Base-by-base conservation (phyloP, 139 green algal species). In the Desmodesmus armatus region DNA sequence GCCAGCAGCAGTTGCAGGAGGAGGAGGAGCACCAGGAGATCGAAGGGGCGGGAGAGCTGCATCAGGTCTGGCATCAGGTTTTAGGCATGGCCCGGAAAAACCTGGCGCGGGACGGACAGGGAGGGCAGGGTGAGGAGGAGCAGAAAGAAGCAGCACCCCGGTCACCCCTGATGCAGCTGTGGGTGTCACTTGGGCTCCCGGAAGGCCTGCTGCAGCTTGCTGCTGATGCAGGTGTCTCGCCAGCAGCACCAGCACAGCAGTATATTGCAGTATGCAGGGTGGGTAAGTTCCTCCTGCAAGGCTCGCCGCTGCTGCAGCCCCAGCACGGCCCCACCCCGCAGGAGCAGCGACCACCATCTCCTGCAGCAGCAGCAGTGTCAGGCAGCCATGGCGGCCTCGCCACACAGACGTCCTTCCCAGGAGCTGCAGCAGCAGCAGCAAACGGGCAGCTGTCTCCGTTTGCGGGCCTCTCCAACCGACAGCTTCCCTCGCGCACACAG, bases 51-150 rank as follows among this genome's bases (percentile, higher is more conserved):
- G 71, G 71, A 23, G 72, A 55, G 19, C n/a, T 82, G 35, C 75
- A 82, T 23, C 53, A 82, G 35, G 35, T 82, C 9, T 82, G 75
- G 75, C 53, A 43, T 27, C 53, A 70, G 39, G 75, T 82, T 19
- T 53, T 82, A 13, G 21, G 35, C 19, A 82, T 82, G 75, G 75
- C 35, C 53, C 70, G 53, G 35, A 29, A 53, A 31, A 31, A 29
- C 2, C 21, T 39, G 53, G 27, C n/a, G n/a, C n/a, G 29, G 41
- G 47, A 82, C 51, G 51, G 71, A 53, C 11, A 44, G 47, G 21
- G 25, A 3, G 17, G n/a, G n/a, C 21, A 53, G 53, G 27, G n/a
- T n/a, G n/a, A 43, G 41, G 47, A 82, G 75, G 51, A 82, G 75
- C 11, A 44, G 47, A 19, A 37, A 3, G 17, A 80, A 3, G 0